These are phyloP conservation scores for Pulveroboletus sp. DNA, from an alignment of 768 basidiomycete species.

Conservation along the genomic window DNA sequence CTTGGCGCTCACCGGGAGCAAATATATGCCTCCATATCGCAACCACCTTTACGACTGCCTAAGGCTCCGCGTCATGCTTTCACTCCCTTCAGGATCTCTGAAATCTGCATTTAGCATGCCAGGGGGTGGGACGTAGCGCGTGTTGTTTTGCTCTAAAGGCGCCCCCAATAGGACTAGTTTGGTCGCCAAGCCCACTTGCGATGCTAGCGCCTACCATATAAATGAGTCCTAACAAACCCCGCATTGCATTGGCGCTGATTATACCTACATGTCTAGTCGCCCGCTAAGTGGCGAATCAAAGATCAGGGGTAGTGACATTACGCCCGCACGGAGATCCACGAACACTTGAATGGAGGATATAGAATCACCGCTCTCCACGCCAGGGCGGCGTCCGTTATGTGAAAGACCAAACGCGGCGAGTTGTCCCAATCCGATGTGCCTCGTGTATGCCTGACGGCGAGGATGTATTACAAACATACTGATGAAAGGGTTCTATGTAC, in stretches of 20 bases:
- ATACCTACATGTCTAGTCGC: background rate
- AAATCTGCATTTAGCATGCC: too few species aligned
- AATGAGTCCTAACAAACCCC: too few species aligned
- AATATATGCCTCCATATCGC: background rate
- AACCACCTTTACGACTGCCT: background rate
- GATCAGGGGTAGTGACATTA: background rate
- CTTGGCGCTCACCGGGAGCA: background rate
- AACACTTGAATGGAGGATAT: background rate
- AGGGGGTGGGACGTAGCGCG: background rate
- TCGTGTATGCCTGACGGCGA: slow-evolving; percentile 1
- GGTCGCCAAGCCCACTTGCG: background rate
- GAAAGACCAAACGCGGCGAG: background rate
- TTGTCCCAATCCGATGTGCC: slow-evolving; percentile 4
- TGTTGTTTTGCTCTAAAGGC: background rate
- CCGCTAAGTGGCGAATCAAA: background rate
- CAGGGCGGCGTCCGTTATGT: background rate
- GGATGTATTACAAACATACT: background rate
- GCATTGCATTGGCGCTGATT: slow-evolving; percentile 4
- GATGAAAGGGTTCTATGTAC: background rate
- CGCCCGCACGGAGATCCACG: background rate
- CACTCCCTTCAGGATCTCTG: background rate
- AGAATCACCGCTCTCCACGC: slow-evolving; percentile 6
- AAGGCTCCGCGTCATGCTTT: slow-evolving; percentile 8
- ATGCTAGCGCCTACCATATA: background rate
- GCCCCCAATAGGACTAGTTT: background rate